Base-by-base conservation (phyloP, 2,329 filamentous ascomycete genomes). In the Epichloe baconii region DNA sequence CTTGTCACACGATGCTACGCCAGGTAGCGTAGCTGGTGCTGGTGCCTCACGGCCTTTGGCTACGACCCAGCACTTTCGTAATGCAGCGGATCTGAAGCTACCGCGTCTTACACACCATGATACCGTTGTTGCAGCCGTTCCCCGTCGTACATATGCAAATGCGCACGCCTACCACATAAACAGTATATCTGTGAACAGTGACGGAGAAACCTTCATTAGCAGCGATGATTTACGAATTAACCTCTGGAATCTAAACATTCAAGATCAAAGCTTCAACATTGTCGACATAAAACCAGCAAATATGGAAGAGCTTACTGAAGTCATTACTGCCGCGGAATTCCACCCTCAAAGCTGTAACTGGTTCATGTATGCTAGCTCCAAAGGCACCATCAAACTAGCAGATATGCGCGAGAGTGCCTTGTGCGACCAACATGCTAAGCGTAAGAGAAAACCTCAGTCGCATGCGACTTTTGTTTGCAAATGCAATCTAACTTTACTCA, bases 351-450 rank as follows among this genome's bases (percentile, higher is more conserved):
- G 90, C 75, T 98, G 93, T 78, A 97, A 98, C 71, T 95, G 88
- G 89, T 97, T 98, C 74, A 98, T 98, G 91, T 98, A 97, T 68
- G 93, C 93, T 60, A 97, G 91, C 69, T 96, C 90, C 53, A 98
- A 98, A 71, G 93, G 93, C 54, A 97, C 93, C 37, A 97, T 98
- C 73, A 98, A 98, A 73, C 77, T 98, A 61, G 93, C 93, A 46
- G 93, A 98, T 64, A 98, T 98, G 93, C 83, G 93, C 62, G 86
- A 96, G 75, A 95, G 89, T 64, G 93, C 93, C 34, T 74, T 98
- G 49, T 98, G 93, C 64, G 93, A 98, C 65, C 83, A 94, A 64
- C 93, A 98, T 65, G 85, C 89, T 17, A 98, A 98, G 72, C 77
- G 93, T 97, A 79, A 53, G 59, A 54, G 40, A 41, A 12, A n/a